Evolutionary conservation across 768 basidiomycete species (phyloP).

Genomic region (Hygrophoropsis aurantiaca): DNA sequence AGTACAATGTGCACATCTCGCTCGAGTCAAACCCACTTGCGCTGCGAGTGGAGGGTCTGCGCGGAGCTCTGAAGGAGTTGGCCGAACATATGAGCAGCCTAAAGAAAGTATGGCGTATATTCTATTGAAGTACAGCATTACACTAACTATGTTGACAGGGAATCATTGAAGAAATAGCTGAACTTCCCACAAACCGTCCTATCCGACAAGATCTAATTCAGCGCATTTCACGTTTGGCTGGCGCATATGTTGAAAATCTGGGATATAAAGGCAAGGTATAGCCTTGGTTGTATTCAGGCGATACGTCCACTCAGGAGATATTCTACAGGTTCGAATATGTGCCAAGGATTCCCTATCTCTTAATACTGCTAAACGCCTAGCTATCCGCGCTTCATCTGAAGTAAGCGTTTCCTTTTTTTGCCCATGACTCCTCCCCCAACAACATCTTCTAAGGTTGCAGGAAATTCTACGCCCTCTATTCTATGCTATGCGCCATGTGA

Average conservation of each 20-base stretch:
- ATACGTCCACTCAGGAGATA: not conserved
- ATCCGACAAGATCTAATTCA: slow-evolving; percentile 51
- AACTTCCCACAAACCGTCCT: slow-evolving; percentile 44
- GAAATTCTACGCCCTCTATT: slow-evolving; percentile 11
- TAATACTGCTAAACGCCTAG: slow-evolving; percentile 49
- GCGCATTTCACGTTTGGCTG: slow-evolving; percentile 66
- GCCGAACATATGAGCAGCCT: slow-evolving; percentile 45
- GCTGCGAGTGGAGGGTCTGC: slow-evolving; percentile 58
- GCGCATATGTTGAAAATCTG: slow-evolving; percentile 59
- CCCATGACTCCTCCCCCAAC: slow-evolving; percentile 7
- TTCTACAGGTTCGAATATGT: slow-evolving; percentile 52
- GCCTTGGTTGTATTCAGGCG: slow-evolving; percentile 2
- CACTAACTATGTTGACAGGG: slow-evolving; percentile 11
- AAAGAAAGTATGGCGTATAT: slow-evolving; percentile 42
- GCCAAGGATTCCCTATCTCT: slow-evolving; percentile 44
- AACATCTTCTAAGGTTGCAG: slow-evolving; percentile 13
- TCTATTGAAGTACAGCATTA: not conserved
- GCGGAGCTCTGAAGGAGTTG: slow-evolving; percentile 50
- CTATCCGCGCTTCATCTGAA: slow-evolving; percentile 51
- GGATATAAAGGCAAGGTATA: slow-evolving; percentile 46
- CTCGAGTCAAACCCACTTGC: slow-evolving; percentile 55
- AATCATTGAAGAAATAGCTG: slow-evolving; percentile 32
- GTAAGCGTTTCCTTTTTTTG: slow-evolving; percentile 32
- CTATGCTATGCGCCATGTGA: slow-evolving; percentile 32
- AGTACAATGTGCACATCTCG: slow-evolving; percentile 62